Conservation (phyloP, 345 rosid genomes). For the Raphanus raphanistrum region DNA sequence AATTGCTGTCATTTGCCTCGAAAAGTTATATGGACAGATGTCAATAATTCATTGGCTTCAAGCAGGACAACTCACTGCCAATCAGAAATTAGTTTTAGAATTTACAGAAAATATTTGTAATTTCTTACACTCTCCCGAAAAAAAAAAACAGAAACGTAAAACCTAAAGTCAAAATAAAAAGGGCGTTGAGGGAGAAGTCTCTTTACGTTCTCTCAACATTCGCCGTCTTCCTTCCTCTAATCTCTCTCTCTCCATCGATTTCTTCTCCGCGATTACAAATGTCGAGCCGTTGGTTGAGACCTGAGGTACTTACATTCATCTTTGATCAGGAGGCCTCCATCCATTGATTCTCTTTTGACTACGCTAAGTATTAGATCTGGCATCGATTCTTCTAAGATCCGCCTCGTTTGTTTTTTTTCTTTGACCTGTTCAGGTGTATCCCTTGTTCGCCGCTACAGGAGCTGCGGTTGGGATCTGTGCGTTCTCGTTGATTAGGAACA, state of each 20-base stretch:
- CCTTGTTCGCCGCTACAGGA: slow-evolving; percentile 86
- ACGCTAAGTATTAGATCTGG: slow-evolving; percentile 22
- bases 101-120: neutral
- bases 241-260: slow-evolving; percentile 1
- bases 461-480: slow-evolving; percentile 94
- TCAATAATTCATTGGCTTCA: neutral
- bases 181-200: neutral
- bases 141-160: slow-evolving; percentile 13
- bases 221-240: slow-evolving; percentile 21
- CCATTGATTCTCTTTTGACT: slow-evolving; percentile 6
- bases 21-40: neutral
- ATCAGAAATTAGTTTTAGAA: neutral
- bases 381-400: neutral
- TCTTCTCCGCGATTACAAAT: slow-evolving; percentile 38
- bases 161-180: slow-evolving; percentile 33
- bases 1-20: slow-evolving; percentile 10
- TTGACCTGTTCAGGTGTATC: slow-evolving; percentile 60
- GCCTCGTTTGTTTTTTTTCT: neutral
- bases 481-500: slow-evolving; percentile 69
- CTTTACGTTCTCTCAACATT: slow-evolving; percentile 15
- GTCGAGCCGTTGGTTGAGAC: slow-evolving; percentile 77
- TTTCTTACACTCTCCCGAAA: neutral
- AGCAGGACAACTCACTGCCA: slow-evolving; percentile 17
- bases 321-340: neutral
- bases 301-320: slow-evolving; percentile 53